A percentile compares a stretch with the other conserved stretches of the same genome.
phyloP scores from a whole-genome alignment of 176 grass and related monocot genomes.

The Miscanthus lutarioriparius region DNA sequence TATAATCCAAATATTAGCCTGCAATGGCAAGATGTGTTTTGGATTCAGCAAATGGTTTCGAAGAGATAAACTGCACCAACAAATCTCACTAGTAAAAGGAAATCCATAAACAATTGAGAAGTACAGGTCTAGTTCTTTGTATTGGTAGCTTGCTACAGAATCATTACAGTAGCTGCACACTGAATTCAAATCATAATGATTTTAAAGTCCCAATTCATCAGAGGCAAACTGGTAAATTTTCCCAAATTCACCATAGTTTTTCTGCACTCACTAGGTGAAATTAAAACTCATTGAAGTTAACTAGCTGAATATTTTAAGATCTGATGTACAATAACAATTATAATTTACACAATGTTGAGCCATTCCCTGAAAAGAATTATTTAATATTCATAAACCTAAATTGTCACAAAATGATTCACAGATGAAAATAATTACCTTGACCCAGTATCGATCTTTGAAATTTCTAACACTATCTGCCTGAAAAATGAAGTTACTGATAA shows the following conservation, averaged over 20 bases:
- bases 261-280: neutral
- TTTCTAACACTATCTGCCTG: constrained; percentile 72
- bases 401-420: neutral
- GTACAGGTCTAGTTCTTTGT: neutral
- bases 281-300: neutral
- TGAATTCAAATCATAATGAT: constrained; percentile 12
- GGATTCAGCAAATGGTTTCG: constrained; percentile 29
- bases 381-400: neutral
- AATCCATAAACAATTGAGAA: constrained; percentile 11
- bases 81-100: constrained; percentile 1
- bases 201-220: constrained; percentile 18
- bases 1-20: constrained; percentile 97
- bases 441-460: constrained; percentile 80
- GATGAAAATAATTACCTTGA: constrained; percentile 69
- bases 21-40: constrained; percentile 37
- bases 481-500: constrained; percentile 14
- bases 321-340: neutral
- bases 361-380: neutral
- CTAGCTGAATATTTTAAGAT: neutral
- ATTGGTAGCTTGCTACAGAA: constrained; percentile 13
- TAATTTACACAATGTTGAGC: neutral
- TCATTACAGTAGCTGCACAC: neutral
- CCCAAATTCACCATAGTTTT: neutral
- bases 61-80: neutral
- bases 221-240: constrained; percentile 3